Evolutionary conservation across 805 yeast genomes (phyloP).

Genomic region (Ascoidea tarda): DNA sequence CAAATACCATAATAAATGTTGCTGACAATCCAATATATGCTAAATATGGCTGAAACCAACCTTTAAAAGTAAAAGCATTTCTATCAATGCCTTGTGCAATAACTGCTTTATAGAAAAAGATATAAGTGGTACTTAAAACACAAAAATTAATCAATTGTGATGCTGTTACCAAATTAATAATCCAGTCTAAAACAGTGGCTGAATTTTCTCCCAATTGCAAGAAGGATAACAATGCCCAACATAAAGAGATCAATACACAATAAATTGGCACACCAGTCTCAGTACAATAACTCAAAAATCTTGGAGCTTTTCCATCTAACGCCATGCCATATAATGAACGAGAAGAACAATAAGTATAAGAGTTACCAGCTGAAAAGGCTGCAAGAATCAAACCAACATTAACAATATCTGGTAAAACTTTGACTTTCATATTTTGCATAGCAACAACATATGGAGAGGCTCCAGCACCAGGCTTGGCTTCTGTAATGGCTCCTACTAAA

Average conservation of each 20-base stretch:
- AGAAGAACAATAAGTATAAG: conserved; percentile 65
- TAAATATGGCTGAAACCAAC: conserved; percentile 64
- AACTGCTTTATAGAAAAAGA: conserved; percentile 50
- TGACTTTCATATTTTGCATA: conserved; percentile 48
- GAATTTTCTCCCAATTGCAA: conserved; percentile 52
- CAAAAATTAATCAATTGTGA: conserved; percentile 42
- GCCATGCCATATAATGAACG: conserved; percentile 64
- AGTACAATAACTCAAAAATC: conserved; percentile 47
- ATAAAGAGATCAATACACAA: conserved; percentile 27
- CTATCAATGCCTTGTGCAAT: conserved; percentile 54
- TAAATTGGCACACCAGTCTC: conserved; percentile 57
- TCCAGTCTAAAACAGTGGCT: conserved; percentile 44
- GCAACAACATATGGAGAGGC: conserved; percentile 85
- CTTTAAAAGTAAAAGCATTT: conserved; percentile 37
- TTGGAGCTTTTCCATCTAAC: conserved; percentile 63
- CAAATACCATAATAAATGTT: conserved; percentile 40
- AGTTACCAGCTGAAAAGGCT: conserved; percentile 72
- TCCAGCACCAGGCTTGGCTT: conserved; percentile 35
- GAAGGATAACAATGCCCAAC: conserved; percentile 52
- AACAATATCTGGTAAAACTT: conserved; percentile 57
- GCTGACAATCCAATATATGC: conserved; percentile 40
- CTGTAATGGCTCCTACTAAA: conserved; percentile 31
- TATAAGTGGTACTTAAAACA: conserved; percentile 64
- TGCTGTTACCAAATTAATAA: conserved; percentile 60
- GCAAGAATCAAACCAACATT: conserved; percentile 68